Conservation (phyloP, 2,329 filamentous ascomycete genomes). For the Ciborinia camelliae region DNA sequence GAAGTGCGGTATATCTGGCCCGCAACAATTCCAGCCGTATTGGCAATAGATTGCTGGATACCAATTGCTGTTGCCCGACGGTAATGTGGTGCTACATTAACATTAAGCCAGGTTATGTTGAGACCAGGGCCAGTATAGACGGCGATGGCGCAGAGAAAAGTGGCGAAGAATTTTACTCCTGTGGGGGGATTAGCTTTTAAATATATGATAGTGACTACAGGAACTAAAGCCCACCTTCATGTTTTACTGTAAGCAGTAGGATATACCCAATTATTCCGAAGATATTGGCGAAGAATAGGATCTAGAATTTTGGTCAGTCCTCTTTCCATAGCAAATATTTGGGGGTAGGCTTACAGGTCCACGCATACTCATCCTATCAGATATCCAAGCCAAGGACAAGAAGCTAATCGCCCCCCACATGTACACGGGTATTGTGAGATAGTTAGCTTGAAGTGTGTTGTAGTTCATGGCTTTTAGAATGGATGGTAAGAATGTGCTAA, state of each 20-base stretch:
- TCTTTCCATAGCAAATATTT: neutral
- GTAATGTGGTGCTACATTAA: constrained; percentile 47
- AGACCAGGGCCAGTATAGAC: constrained; percentile 49
- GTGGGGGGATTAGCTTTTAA: neutral
- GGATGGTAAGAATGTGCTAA: constrained; percentile 55
- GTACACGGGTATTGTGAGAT: constrained; percentile 56
- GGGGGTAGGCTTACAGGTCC: constrained; percentile 19
- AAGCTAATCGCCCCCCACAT: constrained; percentile 48
- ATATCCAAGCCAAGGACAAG: constrained; percentile 45
- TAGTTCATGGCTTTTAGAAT: constrained; percentile 54
- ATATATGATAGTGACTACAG: neutral
- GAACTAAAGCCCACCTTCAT: constrained; percentile 34
- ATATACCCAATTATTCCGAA: constrained; percentile 50
- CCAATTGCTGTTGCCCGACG: constrained; percentile 47
- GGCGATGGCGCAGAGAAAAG: constrained; percentile 47
- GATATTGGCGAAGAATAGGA: constrained; percentile 40
- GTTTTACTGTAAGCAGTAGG: constrained; percentile 46
- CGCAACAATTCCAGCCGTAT: constrained; percentile 46
- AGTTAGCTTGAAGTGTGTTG: constrained; percentile 48
- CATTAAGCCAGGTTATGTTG: constrained; percentile 47
- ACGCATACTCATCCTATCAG: constrained; percentile 41
- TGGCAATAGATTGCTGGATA: constrained; percentile 46
- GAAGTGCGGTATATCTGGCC: constrained; percentile 28
- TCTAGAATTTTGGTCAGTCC: constrained; percentile 28
- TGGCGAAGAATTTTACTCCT: constrained; percentile 45